These are phyloP conservation scores for Fistulifera solaris DNA, from an alignment of 108 stramenopile genomes.

Conservation along the genomic window DNA sequence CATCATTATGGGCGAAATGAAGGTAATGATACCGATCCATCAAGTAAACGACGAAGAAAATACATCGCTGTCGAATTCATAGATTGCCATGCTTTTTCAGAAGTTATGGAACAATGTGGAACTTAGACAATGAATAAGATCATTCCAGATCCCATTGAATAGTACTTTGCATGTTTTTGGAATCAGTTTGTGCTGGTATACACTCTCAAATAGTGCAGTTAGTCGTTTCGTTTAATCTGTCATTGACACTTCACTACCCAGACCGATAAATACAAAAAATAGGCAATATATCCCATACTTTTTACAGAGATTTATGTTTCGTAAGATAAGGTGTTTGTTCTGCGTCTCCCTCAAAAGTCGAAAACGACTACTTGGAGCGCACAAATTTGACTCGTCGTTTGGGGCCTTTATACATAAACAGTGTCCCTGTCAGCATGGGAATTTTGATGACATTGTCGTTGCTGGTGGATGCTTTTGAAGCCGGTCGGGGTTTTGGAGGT, in stretches of 20 bases:
- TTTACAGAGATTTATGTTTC: too few relatives aligned
- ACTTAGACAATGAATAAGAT: too few relatives aligned
- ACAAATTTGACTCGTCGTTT: constrained; percentile 49
- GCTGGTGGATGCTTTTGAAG: constrained; percentile 22
- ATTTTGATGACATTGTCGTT: constrained; percentile 38
- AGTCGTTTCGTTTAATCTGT: too few relatives aligned
- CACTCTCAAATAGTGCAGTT: too few relatives aligned
- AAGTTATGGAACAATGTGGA: too few relatives aligned
- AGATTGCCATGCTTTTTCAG: not conserved
- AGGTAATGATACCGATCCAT: constrained; percentile 9
- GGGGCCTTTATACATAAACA: constrained; percentile 47
- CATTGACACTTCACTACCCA: too few relatives aligned
- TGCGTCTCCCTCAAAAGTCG: constrained; percentile 3
- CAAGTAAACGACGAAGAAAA: constrained; percentile 1
- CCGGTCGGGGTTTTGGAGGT: constrained; percentile 4
- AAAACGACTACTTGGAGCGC: constrained; percentile 12
- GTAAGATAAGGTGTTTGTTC: too few relatives aligned
- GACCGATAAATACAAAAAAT: too few relatives aligned
- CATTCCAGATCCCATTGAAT: too few relatives aligned
- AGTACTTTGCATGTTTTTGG: too few relatives aligned
- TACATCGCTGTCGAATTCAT: not conserved
- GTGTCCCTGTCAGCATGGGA: constrained; percentile 52
- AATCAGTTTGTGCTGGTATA: too few relatives aligned
- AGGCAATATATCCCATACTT: too few relatives aligned
- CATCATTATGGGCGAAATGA: constrained; percentile 34